Evolutionary conservation across 2,329 filamentous ascomycete genomes (phyloP).

Genomic region (Talaromyces sp.): DNA sequence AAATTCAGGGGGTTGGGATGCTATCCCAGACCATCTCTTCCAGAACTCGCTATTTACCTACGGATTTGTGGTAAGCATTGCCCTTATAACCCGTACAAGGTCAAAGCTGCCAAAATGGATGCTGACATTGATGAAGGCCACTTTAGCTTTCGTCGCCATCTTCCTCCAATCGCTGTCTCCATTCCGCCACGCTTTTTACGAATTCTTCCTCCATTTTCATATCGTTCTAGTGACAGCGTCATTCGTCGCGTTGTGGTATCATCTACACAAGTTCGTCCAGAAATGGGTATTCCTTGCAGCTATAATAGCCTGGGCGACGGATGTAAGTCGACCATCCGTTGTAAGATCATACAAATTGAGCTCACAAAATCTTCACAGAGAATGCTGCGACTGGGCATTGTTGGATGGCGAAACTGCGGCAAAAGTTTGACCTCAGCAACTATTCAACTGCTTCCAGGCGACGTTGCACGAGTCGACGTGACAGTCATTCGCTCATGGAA

Average conservation of each 20-base stretch:
- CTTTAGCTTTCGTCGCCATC: slow-evolving; percentile 9
- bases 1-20: slow-evolving; percentile 13
- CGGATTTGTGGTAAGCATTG: slow-evolving; percentile 14
- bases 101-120: neutral
- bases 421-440: slow-evolving; percentile 57
- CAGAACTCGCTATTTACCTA: slow-evolving; percentile 11
- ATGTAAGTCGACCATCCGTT: slow-evolving; percentile 37
- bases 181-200: slow-evolving; percentile 90
- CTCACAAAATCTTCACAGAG: slow-evolving; percentile 14
- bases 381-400: slow-evolving; percentile 9
- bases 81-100: neutral
- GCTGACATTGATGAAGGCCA: slow-evolving; percentile 1
- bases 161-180: slow-evolving; percentile 15
- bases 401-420: slow-evolving; percentile 16
- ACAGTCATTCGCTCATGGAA: slow-evolving; percentile 59
- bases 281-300: slow-evolving; percentile 57
- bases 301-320: slow-evolving; percentile 66
- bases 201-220: slow-evolving; percentile 87
- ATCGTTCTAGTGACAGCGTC: slow-evolving; percentile 67
- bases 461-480: slow-evolving; percentile 63
- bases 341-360: neutral
- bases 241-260: slow-evolving; percentile 72
- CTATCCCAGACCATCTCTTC: slow-evolving; percentile 7
- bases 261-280: slow-evolving; percentile 39
- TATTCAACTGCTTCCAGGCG: slow-evolving; percentile 62